Base-by-base conservation (phyloP, 371 early-diverging fungal species). In the Coemansia sp. region DNA sequence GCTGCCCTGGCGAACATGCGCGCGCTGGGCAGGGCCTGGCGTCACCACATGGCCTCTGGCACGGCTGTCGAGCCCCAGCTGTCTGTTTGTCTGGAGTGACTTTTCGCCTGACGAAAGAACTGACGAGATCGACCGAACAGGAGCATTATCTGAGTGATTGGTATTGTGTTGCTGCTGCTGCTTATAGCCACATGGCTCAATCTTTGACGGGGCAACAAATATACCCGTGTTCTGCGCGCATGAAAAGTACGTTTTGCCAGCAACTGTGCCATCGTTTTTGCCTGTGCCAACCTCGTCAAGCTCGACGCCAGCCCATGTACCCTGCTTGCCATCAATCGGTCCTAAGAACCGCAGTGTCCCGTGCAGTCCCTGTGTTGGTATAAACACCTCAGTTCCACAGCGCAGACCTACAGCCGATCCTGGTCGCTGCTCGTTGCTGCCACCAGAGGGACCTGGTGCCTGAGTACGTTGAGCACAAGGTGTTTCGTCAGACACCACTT, bases 251-350 rank as follows among this genome's bases (percentile, higher is more conserved):
- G 53, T 21, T 37, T 69, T 75, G 23, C 91, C 93, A 58, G 83
- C 82, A 64, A 90, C 86, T 48, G 82, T 81, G n/a, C 94, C 93
- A 67, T 91, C 86, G 75, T 93, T 93, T 72, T 93, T 93, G 44
- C 94, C 94, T 20, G 84, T 81, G 23, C 90, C 91, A n/a, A 71
- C 78, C 20, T 79, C 62, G 61, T 92, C 92, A 5, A 93, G 82
- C 71, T 90, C 90, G 50, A 93, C 85, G 14, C 94, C 94, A 11
- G 90, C 90, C 93, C 93, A 93, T 5, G 83, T 64, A 11, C 94
- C 94, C 11, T 84, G 80, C 70, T 89, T 90, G 64, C 86, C 86
- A 48, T 87, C 82, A 18, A 87, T 86, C 2, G 87, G 85, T 2
- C 92, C 92, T 28, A 93, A 58, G 73, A 85, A 94, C 44, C 86